Percentiles rank a stretch among this genome's conserved stretches.
Conservation (phyloP, 2,329 filamentous ascomycete genomes). For the Calonectria naviculata region DNA sequence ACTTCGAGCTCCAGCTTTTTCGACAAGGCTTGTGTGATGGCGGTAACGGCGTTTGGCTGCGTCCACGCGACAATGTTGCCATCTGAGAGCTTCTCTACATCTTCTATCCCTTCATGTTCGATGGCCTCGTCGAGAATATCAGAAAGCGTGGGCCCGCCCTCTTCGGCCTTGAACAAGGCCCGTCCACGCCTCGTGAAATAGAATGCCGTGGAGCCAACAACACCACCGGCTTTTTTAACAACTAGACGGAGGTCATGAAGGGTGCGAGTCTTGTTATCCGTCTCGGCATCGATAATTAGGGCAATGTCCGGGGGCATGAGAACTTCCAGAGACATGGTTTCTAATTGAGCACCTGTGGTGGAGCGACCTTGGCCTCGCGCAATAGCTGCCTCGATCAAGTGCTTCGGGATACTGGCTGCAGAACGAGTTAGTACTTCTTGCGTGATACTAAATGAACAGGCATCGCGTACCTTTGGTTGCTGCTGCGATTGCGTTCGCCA, state of each 20-base stretch:
- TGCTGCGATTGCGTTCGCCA: constrained; percentile 76
- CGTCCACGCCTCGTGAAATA: constrained; percentile 86
- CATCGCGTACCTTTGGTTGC: constrained; percentile 77
- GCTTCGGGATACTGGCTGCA: constrained; percentile 81
- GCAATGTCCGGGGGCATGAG: constrained; percentile 83
- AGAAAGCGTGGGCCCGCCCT: constrained; percentile 67
- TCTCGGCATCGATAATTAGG: constrained; percentile 86
- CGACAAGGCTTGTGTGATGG: constrained; percentile 61
- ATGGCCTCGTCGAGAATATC: constrained; percentile 84
- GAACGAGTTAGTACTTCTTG: constrained; percentile 1
- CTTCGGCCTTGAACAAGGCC: constrained; percentile 72
- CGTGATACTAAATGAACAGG: neutral
- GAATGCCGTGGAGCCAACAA: constrained; percentile 79
- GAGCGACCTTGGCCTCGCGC: constrained; percentile 90
- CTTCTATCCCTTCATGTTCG: constrained; percentile 81
- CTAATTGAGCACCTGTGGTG: constrained; percentile 78
- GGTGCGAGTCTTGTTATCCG: constrained; percentile 81
- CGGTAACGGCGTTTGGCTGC: constrained; percentile 46
- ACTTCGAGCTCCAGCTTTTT: constrained; percentile 74
- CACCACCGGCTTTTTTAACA: constrained; percentile 79
- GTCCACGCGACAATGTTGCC: constrained; percentile 73
- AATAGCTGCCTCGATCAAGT: constrained; percentile 85
- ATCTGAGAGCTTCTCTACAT: constrained; percentile 75
- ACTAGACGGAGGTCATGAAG: constrained; percentile 78
- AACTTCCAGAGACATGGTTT: constrained; percentile 81